Evolutionary conservation across 345 rosid species (phyloP).

Genomic region (Eucalyptus pauciflora): DNA sequence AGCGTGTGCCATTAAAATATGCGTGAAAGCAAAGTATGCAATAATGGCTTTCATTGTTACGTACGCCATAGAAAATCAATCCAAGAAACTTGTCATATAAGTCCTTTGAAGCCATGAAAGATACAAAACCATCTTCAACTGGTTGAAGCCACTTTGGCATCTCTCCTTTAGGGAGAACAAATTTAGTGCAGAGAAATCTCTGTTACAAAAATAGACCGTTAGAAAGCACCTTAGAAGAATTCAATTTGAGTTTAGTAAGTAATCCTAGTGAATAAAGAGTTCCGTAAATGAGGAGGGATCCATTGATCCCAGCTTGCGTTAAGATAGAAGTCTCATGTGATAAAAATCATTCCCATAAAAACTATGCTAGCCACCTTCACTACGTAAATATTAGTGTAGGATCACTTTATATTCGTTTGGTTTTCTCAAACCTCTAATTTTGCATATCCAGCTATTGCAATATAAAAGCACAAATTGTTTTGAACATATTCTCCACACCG

Average conservation of each 20-base stretch:
- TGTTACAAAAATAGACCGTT: too few relatives aligned
- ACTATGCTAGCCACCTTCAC: too few relatives aligned
- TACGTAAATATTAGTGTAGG: background rate
- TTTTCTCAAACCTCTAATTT: background rate
- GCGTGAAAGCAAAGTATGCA: fast-evolving
- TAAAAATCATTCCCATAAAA: too few relatives aligned
- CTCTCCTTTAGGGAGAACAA: background rate
- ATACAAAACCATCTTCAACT: background rate
- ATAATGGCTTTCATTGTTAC: fast-evolving
- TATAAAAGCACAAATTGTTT: too few relatives aligned
- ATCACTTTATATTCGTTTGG: too few relatives aligned
- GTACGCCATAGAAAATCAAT: fast-evolving
- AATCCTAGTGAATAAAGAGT: background rate
- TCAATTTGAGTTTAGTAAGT: background rate
- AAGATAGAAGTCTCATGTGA: too few relatives aligned
- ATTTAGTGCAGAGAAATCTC: fast-evolving
- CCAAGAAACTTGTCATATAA: background rate
- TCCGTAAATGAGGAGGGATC: background rate
- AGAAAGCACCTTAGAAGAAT: background rate
- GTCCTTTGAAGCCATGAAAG: background rate
- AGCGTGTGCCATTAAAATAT: too few relatives aligned
- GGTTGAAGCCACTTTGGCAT: background rate
- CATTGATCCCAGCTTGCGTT: too few relatives aligned
- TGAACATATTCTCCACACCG: too few relatives aligned
- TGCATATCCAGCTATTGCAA: too few relatives aligned